Evolutionary conservation across 257 asterid species (phyloP).

Genomic region (Solanum lycopersicoides): DNA sequence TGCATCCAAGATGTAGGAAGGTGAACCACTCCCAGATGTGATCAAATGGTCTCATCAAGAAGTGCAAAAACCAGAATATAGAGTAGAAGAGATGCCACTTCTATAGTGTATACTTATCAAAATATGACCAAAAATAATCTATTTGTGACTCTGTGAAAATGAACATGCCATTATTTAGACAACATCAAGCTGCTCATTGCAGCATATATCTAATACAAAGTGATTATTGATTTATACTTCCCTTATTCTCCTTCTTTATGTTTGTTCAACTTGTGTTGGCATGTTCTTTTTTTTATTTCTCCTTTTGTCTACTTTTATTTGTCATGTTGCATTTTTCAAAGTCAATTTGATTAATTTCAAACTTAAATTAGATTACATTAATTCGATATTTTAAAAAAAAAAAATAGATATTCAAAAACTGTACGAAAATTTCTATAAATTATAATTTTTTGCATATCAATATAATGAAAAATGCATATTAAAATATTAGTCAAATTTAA

Average conservation of each 20-base stretch:
- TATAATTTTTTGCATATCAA: too few relatives aligned
- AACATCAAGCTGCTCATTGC: neutral
- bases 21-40: neutral
- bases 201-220: neutral
- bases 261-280: neutral
- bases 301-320: too few relatives aligned
- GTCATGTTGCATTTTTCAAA: too few relatives aligned
- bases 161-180: neutral
- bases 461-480: too few relatives aligned
- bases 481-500: too few relatives aligned
- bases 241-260: neutral
- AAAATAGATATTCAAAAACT: too few relatives aligned
- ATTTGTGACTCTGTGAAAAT: neutral
- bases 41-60: neutral
- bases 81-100: neutral
- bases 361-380: too few relatives aligned
- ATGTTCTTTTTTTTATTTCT: too few relatives aligned
- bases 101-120: neutral
- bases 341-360: too few relatives aligned
- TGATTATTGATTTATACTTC: neutral
- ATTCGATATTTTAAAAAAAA: too few relatives aligned
- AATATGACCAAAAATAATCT: neutral
- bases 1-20: slow-evolving; percentile 29
- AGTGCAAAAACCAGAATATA: neutral
- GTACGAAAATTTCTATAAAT: too few relatives aligned